Base-by-base conservation (phyloP, 305 asterid genomes). In the Striga hermonthica region DNA sequence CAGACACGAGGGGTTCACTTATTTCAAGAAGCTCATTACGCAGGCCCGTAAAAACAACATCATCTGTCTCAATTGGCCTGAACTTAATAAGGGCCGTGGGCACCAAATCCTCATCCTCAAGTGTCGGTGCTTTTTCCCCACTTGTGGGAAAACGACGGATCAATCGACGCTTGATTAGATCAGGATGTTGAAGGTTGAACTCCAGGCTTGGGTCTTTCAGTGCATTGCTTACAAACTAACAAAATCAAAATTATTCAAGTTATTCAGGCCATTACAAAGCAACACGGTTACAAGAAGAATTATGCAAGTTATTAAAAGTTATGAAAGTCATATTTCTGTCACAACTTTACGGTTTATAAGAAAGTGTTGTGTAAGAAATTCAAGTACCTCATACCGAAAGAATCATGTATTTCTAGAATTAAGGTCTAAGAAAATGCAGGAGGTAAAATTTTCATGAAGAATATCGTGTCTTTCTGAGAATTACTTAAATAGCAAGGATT, bases 91-190 rank as follows among this genome's bases (percentile, higher is more conserved):
- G 86, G 36, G 89, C 96, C 15, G 95, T 66, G 59, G 97, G 99
- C 36, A 93, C 89, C 78, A 93, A 76, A 82, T 88, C 99, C 76
- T 93, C 97, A 3, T 84, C 87, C 66, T 86, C 97, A 6, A 93
- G 86, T 2, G 91, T 84, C 41, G 70, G 50, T 4, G 72, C 74
- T 68, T 66, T 80, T 72, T 80, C 74, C 57, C 94, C 90, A n/a
- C 80, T 61, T 58, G 74, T 80, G 7, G 91, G 81, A 74, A 72
- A 82, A 81, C 73, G 89, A 37, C 95, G 97, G 65, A 93, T 75
- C 67, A 87, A 83, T 12, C 92, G 80, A 7, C 86, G 82, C 62
- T 80, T 93, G 44, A 93, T 65, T 64, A 80, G 64, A 65, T 82
- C 83, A 0, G 97, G 96, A 74, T 93, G 95, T 15, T 84, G 57